A percentile compares a stretch with the other conserved stretches of the same genome.
Conservation (phyloP, 176 grass and related monocot genomes). For the Dendrocalamus sinicus region DNA sequence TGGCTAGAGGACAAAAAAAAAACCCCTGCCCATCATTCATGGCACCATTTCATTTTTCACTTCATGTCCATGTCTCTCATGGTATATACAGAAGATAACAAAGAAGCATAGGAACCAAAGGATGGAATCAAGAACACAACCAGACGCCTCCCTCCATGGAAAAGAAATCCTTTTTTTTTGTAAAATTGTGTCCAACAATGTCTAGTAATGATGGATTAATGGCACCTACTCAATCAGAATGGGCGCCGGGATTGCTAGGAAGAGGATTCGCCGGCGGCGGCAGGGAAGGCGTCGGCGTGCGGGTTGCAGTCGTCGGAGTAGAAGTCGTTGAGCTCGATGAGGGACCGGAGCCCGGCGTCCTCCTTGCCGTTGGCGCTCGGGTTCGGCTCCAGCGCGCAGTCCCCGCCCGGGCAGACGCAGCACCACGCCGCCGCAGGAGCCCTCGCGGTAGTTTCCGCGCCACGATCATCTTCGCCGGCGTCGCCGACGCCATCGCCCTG, state of each 20-base stretch:
- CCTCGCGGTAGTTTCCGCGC: not conserved
- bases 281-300: conserved; percentile 18
- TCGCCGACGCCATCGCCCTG: not conserved
- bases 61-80: not conserved
- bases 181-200: conserved; percentile 15
- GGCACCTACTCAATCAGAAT: conserved; percentile 26
- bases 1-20: conserved; percentile 1
- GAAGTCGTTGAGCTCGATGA: conserved; percentile 60
- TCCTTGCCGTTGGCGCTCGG: conserved; percentile 64
- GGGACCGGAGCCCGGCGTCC: conserved; percentile 40
- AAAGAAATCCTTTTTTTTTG: not conserved
- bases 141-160: not conserved
- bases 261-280: not conserved
- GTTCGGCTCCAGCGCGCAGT: conserved; percentile 56
- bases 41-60: not conserved
- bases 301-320: conserved; percentile 63
- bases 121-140: conserved; percentile 20
- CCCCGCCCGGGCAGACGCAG: conserved; percentile 49
- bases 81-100: not conserved
- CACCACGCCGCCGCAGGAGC: conserved; percentile 42
- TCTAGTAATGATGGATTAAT: not conserved
- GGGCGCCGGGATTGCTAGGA: not conserved
- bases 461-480: not conserved
- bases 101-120: not conserved
- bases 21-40: not conserved